Percentiles rank a stretch among this genome's conserved stretches.
phyloP scores from a whole-genome alignment of 257 asterid genomes.

The Jacaranda mimosifolia region DNA sequence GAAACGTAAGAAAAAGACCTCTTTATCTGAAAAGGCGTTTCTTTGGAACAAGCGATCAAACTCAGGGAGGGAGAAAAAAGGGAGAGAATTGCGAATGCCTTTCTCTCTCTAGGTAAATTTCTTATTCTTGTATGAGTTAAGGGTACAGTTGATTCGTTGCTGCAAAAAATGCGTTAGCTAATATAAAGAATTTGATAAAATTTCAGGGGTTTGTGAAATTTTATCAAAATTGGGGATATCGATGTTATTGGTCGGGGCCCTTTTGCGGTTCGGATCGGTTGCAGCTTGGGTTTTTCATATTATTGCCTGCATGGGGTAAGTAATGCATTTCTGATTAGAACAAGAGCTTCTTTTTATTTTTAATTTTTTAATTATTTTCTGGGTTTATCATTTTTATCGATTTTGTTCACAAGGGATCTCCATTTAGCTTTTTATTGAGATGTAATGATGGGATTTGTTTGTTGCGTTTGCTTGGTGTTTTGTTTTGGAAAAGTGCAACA shows the following conservation, averaged over 20 bases:
- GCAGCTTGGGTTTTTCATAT: conserved; percentile 64
- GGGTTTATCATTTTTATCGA: background rate
- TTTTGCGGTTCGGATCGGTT: conserved; percentile 66
- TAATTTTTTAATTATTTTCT: background rate
- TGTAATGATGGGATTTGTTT: background rate
- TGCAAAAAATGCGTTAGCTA: background rate
- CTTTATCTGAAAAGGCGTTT: conserved; percentile 7
- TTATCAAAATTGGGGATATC: conserved; percentile 42
- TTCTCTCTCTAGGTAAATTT: conserved; percentile 47
- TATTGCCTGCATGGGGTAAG: conserved; percentile 87
- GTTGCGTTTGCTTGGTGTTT: background rate
- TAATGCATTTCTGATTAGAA: conserved; percentile 22
- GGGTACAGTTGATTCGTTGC: background rate
- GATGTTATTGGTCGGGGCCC: conserved; percentile 67
- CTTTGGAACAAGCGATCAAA: conserved; percentile 33
- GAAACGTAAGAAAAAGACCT: conserved; percentile 28
- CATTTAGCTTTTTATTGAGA: conserved; percentile 16
- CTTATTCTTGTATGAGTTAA: background rate
- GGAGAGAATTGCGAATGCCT: conserved; percentile 40
- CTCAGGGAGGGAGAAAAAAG: conserved; percentile 26
- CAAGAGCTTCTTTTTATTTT: background rate
- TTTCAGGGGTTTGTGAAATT: conserved; percentile 52
- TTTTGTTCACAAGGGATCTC: conserved; percentile 3
- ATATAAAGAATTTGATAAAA: conserved; percentile 8
- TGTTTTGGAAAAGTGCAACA: background rate